Conservation (phyloP, 2,329 filamentous ascomycete species). For the Phoma herbarum region DNA sequence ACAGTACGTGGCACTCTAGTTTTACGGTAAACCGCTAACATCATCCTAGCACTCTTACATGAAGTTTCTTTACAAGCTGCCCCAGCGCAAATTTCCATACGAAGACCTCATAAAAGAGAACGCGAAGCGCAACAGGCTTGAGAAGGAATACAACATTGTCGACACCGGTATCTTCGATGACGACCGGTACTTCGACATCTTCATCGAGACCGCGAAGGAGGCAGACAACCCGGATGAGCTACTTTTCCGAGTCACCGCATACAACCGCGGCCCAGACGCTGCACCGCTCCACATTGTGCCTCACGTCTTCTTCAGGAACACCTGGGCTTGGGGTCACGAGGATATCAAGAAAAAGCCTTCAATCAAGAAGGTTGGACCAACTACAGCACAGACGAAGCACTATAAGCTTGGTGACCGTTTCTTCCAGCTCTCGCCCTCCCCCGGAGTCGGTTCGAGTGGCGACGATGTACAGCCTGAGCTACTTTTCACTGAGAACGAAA, state of each 20-base stretch:
- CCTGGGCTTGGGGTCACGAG: slow-evolving; percentile 93
- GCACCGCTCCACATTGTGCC: slow-evolving; percentile 93
- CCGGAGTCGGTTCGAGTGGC: slow-evolving; percentile 78
- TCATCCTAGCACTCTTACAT: slow-evolving; percentile 86
- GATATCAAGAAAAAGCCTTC: slow-evolving; percentile 77
- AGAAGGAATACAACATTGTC: slow-evolving; percentile 89
- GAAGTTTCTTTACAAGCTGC: slow-evolving; percentile 98
- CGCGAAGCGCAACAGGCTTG: slow-evolving; percentile 75
- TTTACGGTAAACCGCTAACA: slow-evolving; percentile 49
- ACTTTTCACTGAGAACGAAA: slow-evolving; percentile 96
- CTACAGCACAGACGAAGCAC: slow-evolving; percentile 79
- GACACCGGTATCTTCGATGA: slow-evolving; percentile 91
- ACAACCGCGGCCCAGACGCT: slow-evolving; percentile 90
- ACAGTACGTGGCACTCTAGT: slow-evolving; percentile 58
- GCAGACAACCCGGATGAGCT: slow-evolving; percentile 90
- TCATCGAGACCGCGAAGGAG: slow-evolving; percentile 96
- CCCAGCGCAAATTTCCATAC: slow-evolving; percentile 90
- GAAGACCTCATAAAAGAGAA: slow-evolving; percentile 87
- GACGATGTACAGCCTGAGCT: slow-evolving; percentile 86
- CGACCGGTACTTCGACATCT: slow-evolving; percentile 94
- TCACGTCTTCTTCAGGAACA: slow-evolving; percentile 97
- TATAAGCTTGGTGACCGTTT: slow-evolving; percentile 82
- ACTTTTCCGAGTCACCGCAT: slow-evolving; percentile 92
- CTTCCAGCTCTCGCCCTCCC: slow-evolving; percentile 86
- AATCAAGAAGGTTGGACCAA: slow-evolving; percentile 72